Base-by-base conservation (phyloP, 129 eudicot genomes). In the Centella asiatica region DNA sequence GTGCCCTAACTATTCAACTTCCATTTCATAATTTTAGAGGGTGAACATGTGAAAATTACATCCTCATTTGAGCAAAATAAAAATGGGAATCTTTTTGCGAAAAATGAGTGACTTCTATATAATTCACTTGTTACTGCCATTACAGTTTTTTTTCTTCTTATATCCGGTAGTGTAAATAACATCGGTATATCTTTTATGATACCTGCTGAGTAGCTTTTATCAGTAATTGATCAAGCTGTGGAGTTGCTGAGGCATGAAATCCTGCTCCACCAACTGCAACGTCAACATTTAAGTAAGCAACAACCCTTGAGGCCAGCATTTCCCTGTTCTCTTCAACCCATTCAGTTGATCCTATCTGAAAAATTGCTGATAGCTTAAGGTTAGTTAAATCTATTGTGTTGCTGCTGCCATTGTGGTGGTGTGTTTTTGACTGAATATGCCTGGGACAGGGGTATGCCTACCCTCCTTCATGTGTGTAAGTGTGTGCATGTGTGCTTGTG, bases 321-420 rank as follows among this genome's bases (percentile, higher is more conserved):
- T 85, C 90, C 57, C 86, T 75, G 80, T 89, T 85, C 74, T 89
- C 92, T 78, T 89, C 97, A 58, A 89, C 97, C 95, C 97, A 89
- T 69, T 89, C 97, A 26, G 92, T 83, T 44, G 97, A 89, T 60
- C 97, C 97, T 49, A 85, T 28, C 97, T 89, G 81, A 66, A 74
- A n/a, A 56, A 52, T 46, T 18, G 2, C n/a, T 47, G 40, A 37
- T 50, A 19, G 42, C 14, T 69, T 34, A 3, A 10, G 61, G 65
- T 66, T n/a, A n/a, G 13, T 39, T 2, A 33, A 19, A 34, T 8
- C 19, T 20, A 4, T 33, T 19, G 7, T 32, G 61, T 40, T 40
- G 40, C 10, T 5, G 20, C 11, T 54, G 11, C 27, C 34, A 29
- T 29, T 56, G 45, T 33, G 22, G 4, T 33, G 13, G 44, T 33